These are phyloP conservation scores for Neonectria coccinea DNA, from an alignment of 2,329 filamentous ascomycete species.

Conservation along the genomic window DNA sequence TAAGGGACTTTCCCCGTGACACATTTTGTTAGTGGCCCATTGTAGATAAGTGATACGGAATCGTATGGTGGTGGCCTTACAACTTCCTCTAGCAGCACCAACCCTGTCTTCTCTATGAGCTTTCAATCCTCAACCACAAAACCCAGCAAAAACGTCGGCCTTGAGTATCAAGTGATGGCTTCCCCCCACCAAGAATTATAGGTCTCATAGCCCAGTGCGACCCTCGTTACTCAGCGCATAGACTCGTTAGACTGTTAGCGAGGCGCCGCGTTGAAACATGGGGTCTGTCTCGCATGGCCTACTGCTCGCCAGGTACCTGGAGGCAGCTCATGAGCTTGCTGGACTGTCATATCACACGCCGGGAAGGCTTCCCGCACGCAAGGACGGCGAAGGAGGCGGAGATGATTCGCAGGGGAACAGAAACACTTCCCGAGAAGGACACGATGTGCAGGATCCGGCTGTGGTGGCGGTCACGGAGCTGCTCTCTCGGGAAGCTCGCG, in stretches of 20 bases:
- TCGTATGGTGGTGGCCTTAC: constrained; percentile 14
- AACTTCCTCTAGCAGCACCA: not conserved
- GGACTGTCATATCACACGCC: not conserved
- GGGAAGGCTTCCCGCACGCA: not conserved
- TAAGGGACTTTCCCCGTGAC: too few species aligned
- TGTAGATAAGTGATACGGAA: not conserved
- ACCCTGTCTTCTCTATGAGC: not conserved
- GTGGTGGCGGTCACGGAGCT: constrained; percentile 43
- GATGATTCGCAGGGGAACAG: not conserved
- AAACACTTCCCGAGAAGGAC: not conserved
- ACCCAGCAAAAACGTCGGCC: constrained; percentile 2
- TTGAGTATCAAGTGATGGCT: constrained; percentile 2
- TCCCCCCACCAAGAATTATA: not conserved
- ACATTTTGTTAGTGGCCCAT: not conserved
- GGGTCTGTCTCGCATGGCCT: constrained; percentile 28
- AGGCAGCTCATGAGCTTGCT: constrained; percentile 38
- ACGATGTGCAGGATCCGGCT: constrained; percentile 23
- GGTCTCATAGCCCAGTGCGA: constrained; percentile 7
- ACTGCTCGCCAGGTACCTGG: constrained; percentile 43
- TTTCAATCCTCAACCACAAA: not conserved
- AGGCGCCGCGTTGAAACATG: constrained; percentile 34
- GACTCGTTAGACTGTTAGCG: constrained; percentile 3
- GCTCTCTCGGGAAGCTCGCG: constrained; percentile 46
- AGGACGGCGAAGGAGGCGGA: not conserved
- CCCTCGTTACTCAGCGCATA: constrained; percentile 9